These are phyloP conservation scores for Fusarium proliferatum DNA, from an alignment of 2,329 filamentous ascomycete species.

Conservation along the genomic window DNA sequence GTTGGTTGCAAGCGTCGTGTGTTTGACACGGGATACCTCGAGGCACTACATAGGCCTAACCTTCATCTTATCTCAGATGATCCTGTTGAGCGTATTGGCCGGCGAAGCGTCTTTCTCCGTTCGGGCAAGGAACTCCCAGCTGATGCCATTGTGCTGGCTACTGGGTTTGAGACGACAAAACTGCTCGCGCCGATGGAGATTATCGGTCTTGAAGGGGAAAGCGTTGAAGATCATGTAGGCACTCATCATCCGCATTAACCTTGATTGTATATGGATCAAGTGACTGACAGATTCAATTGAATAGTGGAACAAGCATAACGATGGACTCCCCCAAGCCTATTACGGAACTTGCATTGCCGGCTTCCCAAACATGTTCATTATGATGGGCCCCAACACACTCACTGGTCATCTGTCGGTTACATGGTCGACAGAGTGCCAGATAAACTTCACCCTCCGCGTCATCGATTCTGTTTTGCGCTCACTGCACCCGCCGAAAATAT, in stretches of 20 bases:
- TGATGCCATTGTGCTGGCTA: background rate
- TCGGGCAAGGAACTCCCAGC: background rate
- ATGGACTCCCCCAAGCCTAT: background rate
- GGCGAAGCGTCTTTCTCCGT: background rate
- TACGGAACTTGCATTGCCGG: background rate
- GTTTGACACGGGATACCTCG: background rate
- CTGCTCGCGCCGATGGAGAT: background rate
- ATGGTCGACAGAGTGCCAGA: background rate
- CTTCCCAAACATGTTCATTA: background rate
- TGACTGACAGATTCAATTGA: no score
- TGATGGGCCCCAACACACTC: background rate
- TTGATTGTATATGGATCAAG: background rate
- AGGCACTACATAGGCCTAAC: background rate
- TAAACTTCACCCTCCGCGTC: background rate
- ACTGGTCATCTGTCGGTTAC: background rate
- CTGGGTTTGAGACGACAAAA: background rate
- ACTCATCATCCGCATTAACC: rapidly evolving
- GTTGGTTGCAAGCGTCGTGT: background rate
- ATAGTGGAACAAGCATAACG: background rate
- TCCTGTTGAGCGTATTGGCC: background rate
- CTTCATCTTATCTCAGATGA: background rate
- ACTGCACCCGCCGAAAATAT: background rate
- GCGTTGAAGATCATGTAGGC: background rate
- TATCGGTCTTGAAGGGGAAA: background rate
- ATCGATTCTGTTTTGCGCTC: background rate